Evolutionary conservation across 495 filamentous ascomycete genomes (phyloP).

Genomic region (Lasiosphaeriaceae sp.): DNA sequence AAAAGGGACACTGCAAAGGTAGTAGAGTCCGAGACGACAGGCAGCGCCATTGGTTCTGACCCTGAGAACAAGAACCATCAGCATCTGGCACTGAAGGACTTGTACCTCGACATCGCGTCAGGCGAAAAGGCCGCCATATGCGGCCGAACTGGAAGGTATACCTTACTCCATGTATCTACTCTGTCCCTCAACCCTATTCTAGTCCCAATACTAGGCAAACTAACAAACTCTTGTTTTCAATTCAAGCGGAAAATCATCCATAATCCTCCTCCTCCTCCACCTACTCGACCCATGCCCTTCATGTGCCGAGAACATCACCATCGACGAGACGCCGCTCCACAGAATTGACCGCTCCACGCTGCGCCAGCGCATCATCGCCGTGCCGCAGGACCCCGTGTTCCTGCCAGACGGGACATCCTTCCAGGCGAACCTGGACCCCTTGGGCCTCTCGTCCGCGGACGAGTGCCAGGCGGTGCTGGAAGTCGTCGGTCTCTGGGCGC

Average conservation of each 20-base stretch:
- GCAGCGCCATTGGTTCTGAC: no score
- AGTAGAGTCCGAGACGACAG: no score
- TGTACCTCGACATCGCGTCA: conserved; percentile 16
- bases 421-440: conserved; percentile 42
- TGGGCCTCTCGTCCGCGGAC: conserved; percentile 23
- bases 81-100: conserved; percentile 17
- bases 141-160: conserved; percentile 21
- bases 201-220: no score
- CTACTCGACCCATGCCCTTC: conserved; percentile 72
- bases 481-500: conserved; percentile 45
- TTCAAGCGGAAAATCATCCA: conserved; percentile 74
- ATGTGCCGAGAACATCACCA: conserved; percentile 40
- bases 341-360: conserved; percentile 15
- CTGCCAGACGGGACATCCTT: conserved; percentile 44
- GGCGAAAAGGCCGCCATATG: conserved; percentile 25
- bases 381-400: conserved; percentile 58
- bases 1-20: no score
- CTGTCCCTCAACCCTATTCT: not conserved
- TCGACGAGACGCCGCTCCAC: conserved; percentile 18
- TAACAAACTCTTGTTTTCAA: not conserved
- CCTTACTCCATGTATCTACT: no score
- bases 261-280: conserved; percentile 88
- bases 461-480: conserved; percentile 46
- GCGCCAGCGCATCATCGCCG: conserved; percentile 20
- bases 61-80: not conserved